Base-by-base conservation (phyloP, 495 filamentous ascomycete genomes). In the Rostrohypoxylon terebratum region DNA sequence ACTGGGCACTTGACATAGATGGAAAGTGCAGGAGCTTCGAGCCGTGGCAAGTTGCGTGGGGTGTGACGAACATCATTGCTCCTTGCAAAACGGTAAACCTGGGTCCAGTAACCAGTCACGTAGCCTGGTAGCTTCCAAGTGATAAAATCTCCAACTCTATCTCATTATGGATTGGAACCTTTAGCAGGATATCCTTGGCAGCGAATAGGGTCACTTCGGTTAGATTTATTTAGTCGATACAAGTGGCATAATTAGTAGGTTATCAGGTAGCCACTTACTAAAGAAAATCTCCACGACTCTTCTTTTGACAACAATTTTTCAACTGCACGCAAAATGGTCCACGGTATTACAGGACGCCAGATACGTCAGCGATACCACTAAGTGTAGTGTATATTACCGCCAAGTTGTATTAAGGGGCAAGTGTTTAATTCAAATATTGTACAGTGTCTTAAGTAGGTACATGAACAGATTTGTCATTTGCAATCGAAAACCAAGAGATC, bases 161-260 rank as follows among this genome's bases (percentile, higher is more conserved):
- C 28, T 28, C 28, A 28, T 28, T 28, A 28, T 28, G 28, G 28
- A 20, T 16, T 8, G 8, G 36, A 36, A 21, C 51, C 51, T 55
- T 55, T 55, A 55, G 23, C 23, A 53, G 48, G 23, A 50, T 53
- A 57, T 38, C 33, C 53, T 57, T 57, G 53, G 21, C 20, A 59
- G 20, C 34, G n/a, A 25, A 59, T 42, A 6, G 55, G 6, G 51
- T 23, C 55, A 55, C 34, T 21, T 21, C 31, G 31, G 16, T 33
- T 58, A 20, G 3, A 18, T 11, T 42, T 23, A 25, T 28, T 38
- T 18, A 57, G 53, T 57, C 33, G 53, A 59, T 28, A 23, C 36
- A 59, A 42, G 55, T 59, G 55, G 34, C 55, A 59, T 59, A 18
- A 4, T 2, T 38, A n/a, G 38, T 13, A n/a, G n/a, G n/a, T 4